Evolutionary conservation across 345 rosid species (phyloP).

Genomic region (Murraya koenigii): DNA sequence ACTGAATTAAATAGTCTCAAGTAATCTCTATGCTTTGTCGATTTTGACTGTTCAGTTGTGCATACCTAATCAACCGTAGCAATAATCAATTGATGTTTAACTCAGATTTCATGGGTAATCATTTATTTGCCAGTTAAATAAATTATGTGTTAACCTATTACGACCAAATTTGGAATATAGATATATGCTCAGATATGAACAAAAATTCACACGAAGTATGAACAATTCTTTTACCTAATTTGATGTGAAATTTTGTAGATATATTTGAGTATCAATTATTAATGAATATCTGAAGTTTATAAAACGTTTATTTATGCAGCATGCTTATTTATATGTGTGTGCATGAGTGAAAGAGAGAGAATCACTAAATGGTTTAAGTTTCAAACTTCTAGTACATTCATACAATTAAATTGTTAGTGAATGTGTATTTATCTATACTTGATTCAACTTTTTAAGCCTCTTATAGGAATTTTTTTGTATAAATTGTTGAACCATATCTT

Average conservation of each 20-base stretch:
- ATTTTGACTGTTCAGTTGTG: not conserved
- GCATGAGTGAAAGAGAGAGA: not conserved
- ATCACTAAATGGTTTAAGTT: not conserved
- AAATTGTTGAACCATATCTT: not conserved
- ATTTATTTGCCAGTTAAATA: not conserved
- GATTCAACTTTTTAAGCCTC: not conserved
- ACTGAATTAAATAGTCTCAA: not conserved
- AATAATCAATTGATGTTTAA: not conserved
- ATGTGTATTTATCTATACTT: constrained; percentile 1
- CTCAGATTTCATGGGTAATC: not conserved
- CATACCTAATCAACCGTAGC: not conserved
- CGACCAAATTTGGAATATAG: not conserved
- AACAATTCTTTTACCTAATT: not conserved
- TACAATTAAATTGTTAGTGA: not conserved
- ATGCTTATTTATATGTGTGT: not conserved
- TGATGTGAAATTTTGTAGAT: not conserved
- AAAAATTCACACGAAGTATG: not conserved
- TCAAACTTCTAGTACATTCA: not conserved
- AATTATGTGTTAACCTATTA: not conserved
- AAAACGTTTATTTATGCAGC: not conserved
- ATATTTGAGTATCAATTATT: not conserved
- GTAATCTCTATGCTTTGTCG: constrained; percentile 9
- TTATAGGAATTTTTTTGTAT: not conserved
- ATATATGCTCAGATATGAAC: not conserved
- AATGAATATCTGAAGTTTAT: not conserved